phyloP scores from a whole-genome alignment of 768 basidiomycete genomes.

The Hortiboletus campestris region DNA sequence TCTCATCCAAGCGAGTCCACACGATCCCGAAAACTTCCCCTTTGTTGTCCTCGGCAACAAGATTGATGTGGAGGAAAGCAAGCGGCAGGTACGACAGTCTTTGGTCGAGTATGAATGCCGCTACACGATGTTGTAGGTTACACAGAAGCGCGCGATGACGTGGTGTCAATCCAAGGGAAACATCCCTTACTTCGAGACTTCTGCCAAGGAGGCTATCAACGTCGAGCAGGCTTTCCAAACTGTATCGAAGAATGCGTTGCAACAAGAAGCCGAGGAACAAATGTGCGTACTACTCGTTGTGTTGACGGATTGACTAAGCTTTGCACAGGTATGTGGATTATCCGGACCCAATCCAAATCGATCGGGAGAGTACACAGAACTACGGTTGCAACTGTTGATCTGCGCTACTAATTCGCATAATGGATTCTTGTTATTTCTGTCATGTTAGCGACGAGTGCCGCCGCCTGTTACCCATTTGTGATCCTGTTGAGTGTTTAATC shows the following conservation, averaged over 20 bases:
- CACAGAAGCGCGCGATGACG: slow-evolving; percentile 99
- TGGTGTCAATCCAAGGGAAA: slow-evolving; percentile 99
- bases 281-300: slow-evolving; percentile 54
- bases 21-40: slow-evolving; percentile 99
- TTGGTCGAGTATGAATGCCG: not conserved
- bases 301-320: slow-evolving; percentile 12
- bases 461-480: slow-evolving; percentile 34
- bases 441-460: slow-evolving; percentile 24
- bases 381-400: slow-evolving; percentile 88
- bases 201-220: slow-evolving; percentile 99
- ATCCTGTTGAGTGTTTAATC: slow-evolving; percentile 35
- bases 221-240: slow-evolving; percentile 99
- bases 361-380: slow-evolving; percentile 86
- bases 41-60: slow-evolving; percentile 99
- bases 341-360: slow-evolving; percentile 97
- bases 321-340: slow-evolving; percentile 90
- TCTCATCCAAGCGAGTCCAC: slow-evolving; percentile 96
- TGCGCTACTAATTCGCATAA: slow-evolving; percentile 7
- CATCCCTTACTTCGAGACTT: slow-evolving; percentile 99
- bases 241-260: slow-evolving; percentile 98
- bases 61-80: slow-evolving; percentile 99
- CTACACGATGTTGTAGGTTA: slow-evolving; percentile 57
- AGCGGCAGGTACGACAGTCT: slow-evolving; percentile 73
- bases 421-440: slow-evolving; percentile 26
- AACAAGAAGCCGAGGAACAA: slow-evolving; percentile 96